phyloP scores from a whole-genome alignment of 176 grass and related monocot genomes.

The Dactylis glomerata region DNA sequence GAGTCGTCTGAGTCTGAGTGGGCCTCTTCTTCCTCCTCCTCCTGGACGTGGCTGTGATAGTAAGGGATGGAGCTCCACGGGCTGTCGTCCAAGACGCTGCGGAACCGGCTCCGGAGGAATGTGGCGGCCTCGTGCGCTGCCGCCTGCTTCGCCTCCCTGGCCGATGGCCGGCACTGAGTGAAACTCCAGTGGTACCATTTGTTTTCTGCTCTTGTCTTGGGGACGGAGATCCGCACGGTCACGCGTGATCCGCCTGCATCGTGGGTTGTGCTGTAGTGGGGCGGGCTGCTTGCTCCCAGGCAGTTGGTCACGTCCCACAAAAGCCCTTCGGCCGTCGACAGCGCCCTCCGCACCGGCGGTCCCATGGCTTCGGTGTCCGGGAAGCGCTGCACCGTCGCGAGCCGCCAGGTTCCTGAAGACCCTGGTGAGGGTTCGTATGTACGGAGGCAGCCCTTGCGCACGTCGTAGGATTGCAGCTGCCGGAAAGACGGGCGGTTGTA shows the following conservation, averaged over 20 bases:
- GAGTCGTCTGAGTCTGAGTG: neutral
- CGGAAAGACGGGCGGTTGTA: neutral
- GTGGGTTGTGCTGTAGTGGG: neutral
- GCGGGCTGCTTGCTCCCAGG: neutral
- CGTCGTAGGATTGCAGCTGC: neutral
- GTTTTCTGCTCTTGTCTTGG: neutral
- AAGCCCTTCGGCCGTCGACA: neutral
- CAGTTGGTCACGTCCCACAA: neutral
- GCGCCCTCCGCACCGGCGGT: neutral
- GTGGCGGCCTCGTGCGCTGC: neutral
- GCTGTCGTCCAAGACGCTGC: neutral
- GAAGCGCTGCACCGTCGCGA: neutral
- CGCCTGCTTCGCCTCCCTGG: neutral
- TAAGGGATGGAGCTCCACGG: no score
- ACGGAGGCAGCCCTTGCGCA: neutral
- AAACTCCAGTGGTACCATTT: neutral
- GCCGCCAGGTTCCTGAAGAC: neutral
- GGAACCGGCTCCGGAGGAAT: neutral
- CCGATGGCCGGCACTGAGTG: neutral
- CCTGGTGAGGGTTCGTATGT: neutral
- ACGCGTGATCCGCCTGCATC: neutral
- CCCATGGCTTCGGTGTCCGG: neutral
- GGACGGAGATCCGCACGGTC: neutral
- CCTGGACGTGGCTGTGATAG: no score
- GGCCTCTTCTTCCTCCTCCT: neutral